Base-by-base conservation (phyloP, 2,329 filamentous ascomycete genomes). In the Hyphodiscus sp. region DNA sequence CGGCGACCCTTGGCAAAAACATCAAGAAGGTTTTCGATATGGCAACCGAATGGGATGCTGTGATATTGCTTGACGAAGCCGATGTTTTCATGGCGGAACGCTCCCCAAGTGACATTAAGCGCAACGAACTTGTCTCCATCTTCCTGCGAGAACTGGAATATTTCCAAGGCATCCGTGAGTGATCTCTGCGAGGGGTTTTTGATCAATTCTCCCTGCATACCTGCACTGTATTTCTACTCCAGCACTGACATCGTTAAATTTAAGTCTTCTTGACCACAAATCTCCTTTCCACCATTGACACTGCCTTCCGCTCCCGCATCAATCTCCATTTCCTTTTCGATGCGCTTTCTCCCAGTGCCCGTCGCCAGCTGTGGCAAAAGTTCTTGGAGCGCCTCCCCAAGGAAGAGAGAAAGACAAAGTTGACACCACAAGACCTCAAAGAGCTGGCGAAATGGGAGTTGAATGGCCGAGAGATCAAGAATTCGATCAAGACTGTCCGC, bases 41-140 rank as follows among this genome's bases (percentile, higher is more conserved):
- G 50, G 59, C 59, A 11, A 58, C 56, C 1, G 55, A 58, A 41
- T 63, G 58, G 59, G 55, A 58, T 43, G 56, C 54, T 4, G 59
- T 63, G 0, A 55, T 63, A 38, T 50, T 63, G 0, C 56, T 63
- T 15, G 61, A 61, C 20, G 76, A 79, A 64, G 75, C 75, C 9
- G 76, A 79, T 55, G 74, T 79, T 2, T 79, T 79, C 65, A 73
- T 80, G 64, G 72, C 73, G 1, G 68, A 73, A 63, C 70, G 77
- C 4, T 68, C 73, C 50, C 69, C 70, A 41, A 68, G 69, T 41
- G 72, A 79, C 57, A 70, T 79, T 15, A 67, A 68, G 41, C 69
- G 75, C 16, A 80, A 80, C 61, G 75, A 73, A 47, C 67, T 79
- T 2, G 73, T 76, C 4, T 73, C 71, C 50, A 75, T 61, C 42